Conservation (phyloP, 208 protist genomes). For the Trypanosoma platydactyli region DNA sequence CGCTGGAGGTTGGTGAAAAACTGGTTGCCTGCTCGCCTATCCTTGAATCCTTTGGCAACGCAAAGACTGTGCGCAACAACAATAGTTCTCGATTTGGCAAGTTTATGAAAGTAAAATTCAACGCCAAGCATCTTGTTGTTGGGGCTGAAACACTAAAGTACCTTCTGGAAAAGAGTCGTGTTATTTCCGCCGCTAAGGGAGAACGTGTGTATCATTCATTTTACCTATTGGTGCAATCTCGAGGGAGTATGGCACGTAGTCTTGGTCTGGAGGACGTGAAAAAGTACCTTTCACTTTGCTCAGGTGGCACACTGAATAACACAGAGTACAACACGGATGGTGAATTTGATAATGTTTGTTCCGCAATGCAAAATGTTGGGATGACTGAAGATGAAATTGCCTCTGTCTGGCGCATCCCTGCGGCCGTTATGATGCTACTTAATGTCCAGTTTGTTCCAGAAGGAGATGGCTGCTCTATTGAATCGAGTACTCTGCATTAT, state of each 20-base stretch:
- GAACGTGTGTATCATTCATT: conserved; percentile 88
- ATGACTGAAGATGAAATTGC: conserved; percentile 26
- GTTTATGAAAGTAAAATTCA: conserved; percentile 53
- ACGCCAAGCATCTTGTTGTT: conserved; percentile 26
- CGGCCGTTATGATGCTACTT: conserved; percentile 68
- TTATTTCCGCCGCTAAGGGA: conserved; percentile 40
- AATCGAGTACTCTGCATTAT: conserved; percentile 18
- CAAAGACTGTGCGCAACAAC: conserved; percentile 77
- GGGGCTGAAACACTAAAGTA: conserved; percentile 47
- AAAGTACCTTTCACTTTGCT: conserved; percentile 20
- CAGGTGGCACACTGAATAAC: conserved; percentile 24
- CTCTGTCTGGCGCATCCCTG: conserved; percentile 29
- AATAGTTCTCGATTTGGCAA: conserved; percentile 58
- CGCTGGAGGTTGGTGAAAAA: conserved; percentile 32
- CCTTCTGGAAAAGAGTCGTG: conserved; percentile 51
- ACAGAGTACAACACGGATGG: conserved; percentile 29
- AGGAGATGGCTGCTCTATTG: conserved; percentile 11
- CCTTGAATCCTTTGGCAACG: conserved; percentile 78
- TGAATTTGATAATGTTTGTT: conserved; percentile 34
- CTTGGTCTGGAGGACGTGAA: conserved; percentile 14
- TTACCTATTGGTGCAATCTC: conserved; percentile 35
- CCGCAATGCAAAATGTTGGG: conserved; percentile 27
- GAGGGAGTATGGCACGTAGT: conserved; percentile 1
- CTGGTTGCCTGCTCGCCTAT: conserved; percentile 62
- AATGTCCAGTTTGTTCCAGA: conserved; percentile 55